A percentile compares a stretch with the other conserved stretches of the same genome.
phyloP scores from a whole-genome alignment of 192 early-diverging fungal genomes.

The Dimargaris cristalligena region DNA sequence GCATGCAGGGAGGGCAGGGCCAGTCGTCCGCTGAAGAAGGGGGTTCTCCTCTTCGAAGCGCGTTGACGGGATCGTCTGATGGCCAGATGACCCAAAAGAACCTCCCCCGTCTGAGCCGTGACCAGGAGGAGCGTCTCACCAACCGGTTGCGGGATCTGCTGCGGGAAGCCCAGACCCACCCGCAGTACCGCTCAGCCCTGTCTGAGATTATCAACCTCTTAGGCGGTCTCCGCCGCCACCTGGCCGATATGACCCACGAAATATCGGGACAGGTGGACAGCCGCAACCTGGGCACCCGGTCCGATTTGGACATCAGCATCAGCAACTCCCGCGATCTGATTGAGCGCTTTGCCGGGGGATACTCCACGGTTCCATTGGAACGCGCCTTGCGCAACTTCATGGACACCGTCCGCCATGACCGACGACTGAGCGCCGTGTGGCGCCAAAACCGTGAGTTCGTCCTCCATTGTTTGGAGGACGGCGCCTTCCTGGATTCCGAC shows the following conservation, averaged over 20 bases:
- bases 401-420: slow-evolving; percentile 16
- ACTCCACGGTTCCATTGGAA: slow-evolving; percentile 26
- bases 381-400: slow-evolving; percentile 19
- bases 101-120: background rate
- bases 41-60: background rate
- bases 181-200: background rate
- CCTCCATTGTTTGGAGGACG: slow-evolving; percentile 19
- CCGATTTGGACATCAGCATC: slow-evolving; percentile 12
- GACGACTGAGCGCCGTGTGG: slow-evolving; percentile 19
- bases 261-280: no score
- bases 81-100: background rate
- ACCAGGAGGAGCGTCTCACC: background rate
- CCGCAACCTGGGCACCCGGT: background rate
- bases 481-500: slow-evolving; percentile 17
- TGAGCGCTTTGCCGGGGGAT: slow-evolving; percentile 34
- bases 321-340: slow-evolving; percentile 28
- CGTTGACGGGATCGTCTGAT: background rate
- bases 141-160: background rate
- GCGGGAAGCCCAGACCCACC: background rate
- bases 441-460: slow-evolving; percentile 21
- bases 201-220: background rate
- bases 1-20: background rate
- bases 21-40: no score
- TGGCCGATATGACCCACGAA: background rate
- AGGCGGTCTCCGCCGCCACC: background rate